phyloP scores from a whole-genome alignment of 768 basidiomycete genomes.

The Mrakia gelida region DNA sequence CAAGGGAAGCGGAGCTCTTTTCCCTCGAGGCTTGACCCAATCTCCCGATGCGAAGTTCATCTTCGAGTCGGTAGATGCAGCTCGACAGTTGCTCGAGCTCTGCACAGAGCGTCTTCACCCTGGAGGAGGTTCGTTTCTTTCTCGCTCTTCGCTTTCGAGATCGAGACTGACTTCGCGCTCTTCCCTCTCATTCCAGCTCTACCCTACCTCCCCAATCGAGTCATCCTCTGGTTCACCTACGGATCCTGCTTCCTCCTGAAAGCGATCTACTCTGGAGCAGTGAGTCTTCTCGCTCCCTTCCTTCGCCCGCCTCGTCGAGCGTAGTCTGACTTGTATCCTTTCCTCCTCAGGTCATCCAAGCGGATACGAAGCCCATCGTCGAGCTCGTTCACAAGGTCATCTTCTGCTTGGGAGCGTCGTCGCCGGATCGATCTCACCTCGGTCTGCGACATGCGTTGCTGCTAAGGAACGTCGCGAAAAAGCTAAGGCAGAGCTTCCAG shows the following conservation, averaged over 20 bases:
- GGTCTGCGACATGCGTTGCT: conserved; percentile 24
- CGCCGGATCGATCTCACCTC: neutral
- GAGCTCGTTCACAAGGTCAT: conserved; percentile 32
- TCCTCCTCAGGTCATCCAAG: neutral
- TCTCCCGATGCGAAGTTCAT: conserved; percentile 37
- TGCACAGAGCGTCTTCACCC: conserved; percentile 35
- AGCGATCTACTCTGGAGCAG: conserved; percentile 34
- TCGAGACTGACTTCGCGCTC: neutral
- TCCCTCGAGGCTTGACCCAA: conserved; percentile 33
- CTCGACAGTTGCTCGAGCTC: conserved; percentile 34
- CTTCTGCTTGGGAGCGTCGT: conserved; percentile 14
- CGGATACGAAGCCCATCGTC: conserved; percentile 24
- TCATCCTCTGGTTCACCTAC: conserved; percentile 34
- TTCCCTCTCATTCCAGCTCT: conserved; percentile 6
- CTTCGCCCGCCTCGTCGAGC: neutral
- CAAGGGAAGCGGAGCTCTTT: conserved; percentile 21
- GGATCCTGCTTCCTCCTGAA: conserved; percentile 36
- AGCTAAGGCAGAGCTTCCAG: conserved; percentile 12
- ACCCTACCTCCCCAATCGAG: conserved; percentile 33
- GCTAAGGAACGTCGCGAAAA: conserved; percentile 27
- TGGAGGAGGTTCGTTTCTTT: conserved; percentile 23
- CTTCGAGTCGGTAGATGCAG: conserved; percentile 36
- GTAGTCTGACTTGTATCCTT: neutral
- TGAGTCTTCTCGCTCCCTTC: conserved; percentile 5
- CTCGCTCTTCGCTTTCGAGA: neutral